Conservation (phyloP, 2,329 filamentous ascomycete genomes). For the Scytalidium lignicola region DNA sequence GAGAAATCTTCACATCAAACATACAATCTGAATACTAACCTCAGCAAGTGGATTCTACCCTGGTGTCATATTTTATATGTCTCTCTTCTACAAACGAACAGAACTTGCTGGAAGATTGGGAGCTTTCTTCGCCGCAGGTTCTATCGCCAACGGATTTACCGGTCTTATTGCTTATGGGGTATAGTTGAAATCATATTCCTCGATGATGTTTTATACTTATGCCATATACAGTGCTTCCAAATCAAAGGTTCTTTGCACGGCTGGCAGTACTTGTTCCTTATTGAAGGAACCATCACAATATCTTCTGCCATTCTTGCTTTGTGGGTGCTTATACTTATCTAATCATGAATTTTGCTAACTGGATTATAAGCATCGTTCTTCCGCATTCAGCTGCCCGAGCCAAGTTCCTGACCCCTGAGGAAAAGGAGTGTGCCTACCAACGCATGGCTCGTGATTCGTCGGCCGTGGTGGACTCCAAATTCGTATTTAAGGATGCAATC, state of each 20-base stretch:
- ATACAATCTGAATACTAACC: slow-evolving; percentile 32
- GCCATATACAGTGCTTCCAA: slow-evolving; percentile 50
- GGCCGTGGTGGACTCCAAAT: slow-evolving; percentile 50
- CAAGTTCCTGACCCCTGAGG: not conserved
- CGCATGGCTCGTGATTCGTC: slow-evolving; percentile 41
- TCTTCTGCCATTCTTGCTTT: slow-evolving; percentile 29
- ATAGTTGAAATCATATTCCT: not conserved
- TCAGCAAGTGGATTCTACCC: slow-evolving; percentile 67
- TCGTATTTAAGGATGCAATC: slow-evolving; percentile 46
- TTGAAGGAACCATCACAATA: slow-evolving; percentile 31
- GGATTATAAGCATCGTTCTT: not conserved
- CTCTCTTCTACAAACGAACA: slow-evolving; percentile 64
- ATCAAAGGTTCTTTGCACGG: slow-evolving; percentile 42
- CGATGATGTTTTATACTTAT: slow-evolving; percentile 46
- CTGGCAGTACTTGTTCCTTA: slow-evolving; percentile 49
- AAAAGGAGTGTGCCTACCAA: not conserved
- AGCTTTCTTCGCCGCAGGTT: slow-evolving; percentile 71
- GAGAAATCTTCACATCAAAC: not conserved
- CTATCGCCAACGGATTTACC: slow-evolving; percentile 65
- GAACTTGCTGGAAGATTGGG: slow-evolving; percentile 67
- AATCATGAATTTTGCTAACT: not conserved
- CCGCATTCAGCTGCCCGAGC: not conserved
- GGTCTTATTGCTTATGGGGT: slow-evolving; percentile 26
- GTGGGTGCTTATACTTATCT: not conserved
- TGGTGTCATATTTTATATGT: slow-evolving; percentile 52